Evolutionary conservation across 176 grass and related monocot species (phyloP), one percentile per base, ranked within the genome.

Genomic region (Saccharum spontaneum): DNA sequence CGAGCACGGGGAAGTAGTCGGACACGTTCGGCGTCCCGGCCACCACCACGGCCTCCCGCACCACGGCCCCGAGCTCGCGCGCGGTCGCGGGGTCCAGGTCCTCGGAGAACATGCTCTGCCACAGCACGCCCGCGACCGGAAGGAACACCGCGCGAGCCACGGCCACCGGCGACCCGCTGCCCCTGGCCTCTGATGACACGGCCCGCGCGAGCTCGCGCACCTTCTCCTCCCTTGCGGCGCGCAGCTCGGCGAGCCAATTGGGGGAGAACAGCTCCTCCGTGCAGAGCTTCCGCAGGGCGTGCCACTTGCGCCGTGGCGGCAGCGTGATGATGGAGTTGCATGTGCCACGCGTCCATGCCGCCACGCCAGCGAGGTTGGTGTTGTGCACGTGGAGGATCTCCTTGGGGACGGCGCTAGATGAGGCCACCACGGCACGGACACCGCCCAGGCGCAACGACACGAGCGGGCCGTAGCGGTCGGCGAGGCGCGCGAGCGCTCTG

Each of bases 1-100:
- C 26, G 24, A 93, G 8, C 8, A 76, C 23, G 3, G 87, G 91
- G 55, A 90, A 82, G 65, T 82, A 93, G 83, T 93, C 87, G 2
- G 87, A 93, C 1, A 87, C 10, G 80, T 93, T 90, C 0, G 85
- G 71, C 16, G 36, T 49, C 34, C 52, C 85, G 3, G 14, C 70
- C 1, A 78, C 5, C 44, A n/a, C 77, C 69, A 85, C 50, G 17
- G 77, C 64, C 16, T 41, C 69, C 46, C 74, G 55, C 59, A 89
- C 79, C 0, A 31, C 59, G 1, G 65, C 72, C 18, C 55, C 75
- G 12, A 89, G 75, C 64, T 81, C 67, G 26, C 48, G 70, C 5
- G 50, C 57, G 46, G 80, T 81, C 11, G 63, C 81, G 0, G 36
- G 9, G 69, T 87, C 30, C 3, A 84, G 33, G 18, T 78, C 71